Percentiles rank a stretch among this genome's conserved stretches.
These are phyloP conservation scores for Cladophialophora carrionii DNA, from an alignment of 2,329 filamentous ascomycete genomes.

Conservation along the genomic window DNA sequence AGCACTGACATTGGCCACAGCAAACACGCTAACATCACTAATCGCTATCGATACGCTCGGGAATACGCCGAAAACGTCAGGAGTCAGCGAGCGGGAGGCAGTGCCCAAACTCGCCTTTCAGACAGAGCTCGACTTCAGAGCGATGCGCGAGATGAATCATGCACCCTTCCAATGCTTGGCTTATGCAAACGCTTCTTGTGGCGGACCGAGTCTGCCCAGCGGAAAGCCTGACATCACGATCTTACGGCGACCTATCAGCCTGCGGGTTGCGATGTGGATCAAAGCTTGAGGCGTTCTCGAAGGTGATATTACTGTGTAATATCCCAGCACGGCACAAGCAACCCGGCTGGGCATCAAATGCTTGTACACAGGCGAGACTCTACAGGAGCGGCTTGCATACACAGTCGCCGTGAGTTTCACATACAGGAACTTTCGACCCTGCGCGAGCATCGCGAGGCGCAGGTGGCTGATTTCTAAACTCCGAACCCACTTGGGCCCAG, in stretches of 20 bases:
- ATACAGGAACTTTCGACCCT: not conserved
- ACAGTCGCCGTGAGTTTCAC: not conserved
- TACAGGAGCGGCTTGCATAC: constrained; percentile 3
- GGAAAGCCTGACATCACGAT: constrained; percentile 10
- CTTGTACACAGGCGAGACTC: constrained; percentile 1
- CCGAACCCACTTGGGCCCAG: not conserved
- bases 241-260: not conserved
- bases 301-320: not conserved
- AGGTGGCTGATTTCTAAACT: not conserved
- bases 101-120: constrained; percentile 4
- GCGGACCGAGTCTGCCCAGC: constrained; percentile 1
- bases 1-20: not conserved
- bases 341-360: constrained; percentile 12
- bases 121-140: not conserved
- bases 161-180: not conserved
- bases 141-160: not conserved
- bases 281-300: constrained; percentile 15
- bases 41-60: not conserved
- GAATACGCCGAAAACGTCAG: constrained; percentile 6
- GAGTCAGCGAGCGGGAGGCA: constrained; percentile 7
- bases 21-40: constrained; percentile 1
- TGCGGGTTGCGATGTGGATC: not conserved
- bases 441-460: not conserved
- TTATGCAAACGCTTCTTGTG: not conserved
- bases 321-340: not conserved